Percentiles rank a stretch among this genome's conserved stretches.
Conservation (phyloP, 805 yeast genomes). For the Ascoidea asiatica region DNA sequence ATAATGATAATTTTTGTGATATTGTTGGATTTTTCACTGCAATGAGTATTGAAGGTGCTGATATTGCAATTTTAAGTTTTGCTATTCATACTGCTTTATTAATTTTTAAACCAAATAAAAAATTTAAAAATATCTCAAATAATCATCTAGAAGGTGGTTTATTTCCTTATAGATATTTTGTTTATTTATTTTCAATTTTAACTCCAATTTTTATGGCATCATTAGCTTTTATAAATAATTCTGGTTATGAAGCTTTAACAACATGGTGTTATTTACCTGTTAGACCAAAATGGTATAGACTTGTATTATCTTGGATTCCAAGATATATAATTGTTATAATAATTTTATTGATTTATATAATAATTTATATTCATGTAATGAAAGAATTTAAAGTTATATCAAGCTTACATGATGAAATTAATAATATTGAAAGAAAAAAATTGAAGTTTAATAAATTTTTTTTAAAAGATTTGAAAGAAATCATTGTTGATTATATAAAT, state of each 20-base stretch:
- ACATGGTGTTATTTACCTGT: constrained; percentile 75
- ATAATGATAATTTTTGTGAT: constrained; percentile 37
- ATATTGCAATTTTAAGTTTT: constrained; percentile 66
- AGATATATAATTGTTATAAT: constrained; percentile 52
- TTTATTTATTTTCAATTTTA: constrained; percentile 44
- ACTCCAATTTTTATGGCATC: constrained; percentile 59
- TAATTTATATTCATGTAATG: constrained; percentile 62
- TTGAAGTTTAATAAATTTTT: constrained; percentile 7
- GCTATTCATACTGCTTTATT: constrained; percentile 73
- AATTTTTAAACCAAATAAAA: constrained; percentile 49
- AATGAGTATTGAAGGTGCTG: constrained; percentile 73
- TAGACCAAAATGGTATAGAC: constrained; percentile 57
- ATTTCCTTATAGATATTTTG: constrained; percentile 38
- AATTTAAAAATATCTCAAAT: constrained; percentile 22
- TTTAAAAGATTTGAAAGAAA: constrained; percentile 9
- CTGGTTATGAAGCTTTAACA: constrained; percentile 48
- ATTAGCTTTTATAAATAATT: constrained; percentile 46
- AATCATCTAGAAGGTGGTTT: constrained; percentile 63
- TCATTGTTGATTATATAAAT: constrained; percentile 14
- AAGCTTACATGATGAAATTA: constrained; percentile 17
- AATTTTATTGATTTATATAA: constrained; percentile 50
- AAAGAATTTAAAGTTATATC: constrained; percentile 44
- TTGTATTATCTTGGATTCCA: constrained; percentile 72
- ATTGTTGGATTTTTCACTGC: constrained; percentile 75
- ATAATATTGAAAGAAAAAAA: constrained; percentile 8